phyloP scores from a whole-genome alignment of 2,329 filamentous ascomycete species.

The Lojkania enalia region DNA sequence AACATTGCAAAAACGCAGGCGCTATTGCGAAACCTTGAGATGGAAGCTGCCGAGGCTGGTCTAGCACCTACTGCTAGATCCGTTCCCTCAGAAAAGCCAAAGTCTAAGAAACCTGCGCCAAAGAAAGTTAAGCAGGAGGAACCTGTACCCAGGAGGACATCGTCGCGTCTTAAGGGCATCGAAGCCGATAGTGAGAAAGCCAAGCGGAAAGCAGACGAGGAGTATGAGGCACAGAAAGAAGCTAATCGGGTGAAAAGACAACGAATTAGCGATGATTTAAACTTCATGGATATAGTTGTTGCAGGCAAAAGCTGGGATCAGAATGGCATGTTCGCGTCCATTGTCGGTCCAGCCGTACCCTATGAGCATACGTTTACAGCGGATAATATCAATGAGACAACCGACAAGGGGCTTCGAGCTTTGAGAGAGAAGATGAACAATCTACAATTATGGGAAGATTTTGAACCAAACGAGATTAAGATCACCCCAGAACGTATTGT shows the following conservation, averaged over 20 bases:
- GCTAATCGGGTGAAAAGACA: conserved; percentile 64
- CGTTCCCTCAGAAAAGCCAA: conserved; percentile 52
- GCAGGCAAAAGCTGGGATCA: conserved; percentile 76
- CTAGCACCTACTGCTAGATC: conserved; percentile 62
- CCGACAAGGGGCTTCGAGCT: conserved; percentile 72
- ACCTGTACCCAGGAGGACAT: conserved; percentile 60
- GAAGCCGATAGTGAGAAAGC: conserved; percentile 68
- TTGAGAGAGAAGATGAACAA: conserved; percentile 76
- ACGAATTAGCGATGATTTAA: conserved; percentile 68
- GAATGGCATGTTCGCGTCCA: conserved; percentile 66
- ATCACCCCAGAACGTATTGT: conserved; percentile 79
- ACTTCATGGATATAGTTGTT: conserved; percentile 75
- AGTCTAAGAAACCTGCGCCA: conserved; percentile 44
- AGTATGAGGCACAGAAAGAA: conserved; percentile 60
- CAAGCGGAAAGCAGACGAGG: conserved; percentile 69
- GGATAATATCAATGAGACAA: conserved; percentile 80
- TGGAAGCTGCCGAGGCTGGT: conserved; percentile 69
- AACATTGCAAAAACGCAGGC: conserved; percentile 88
- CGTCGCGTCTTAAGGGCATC: conserved; percentile 64
- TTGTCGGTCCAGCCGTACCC: conserved; percentile 74
- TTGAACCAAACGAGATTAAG: conserved; percentile 83
- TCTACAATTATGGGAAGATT: conserved; percentile 79
- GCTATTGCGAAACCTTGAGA: conserved; percentile 75
- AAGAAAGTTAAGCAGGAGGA: conserved; percentile 64
- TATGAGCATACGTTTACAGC: conserved; percentile 83